A percentile compares a stretch with the other conserved stretches of the same genome.
phyloP scores from a whole-genome alignment of 805 yeast species.

The Candida pseudofarinosa region DNA sequence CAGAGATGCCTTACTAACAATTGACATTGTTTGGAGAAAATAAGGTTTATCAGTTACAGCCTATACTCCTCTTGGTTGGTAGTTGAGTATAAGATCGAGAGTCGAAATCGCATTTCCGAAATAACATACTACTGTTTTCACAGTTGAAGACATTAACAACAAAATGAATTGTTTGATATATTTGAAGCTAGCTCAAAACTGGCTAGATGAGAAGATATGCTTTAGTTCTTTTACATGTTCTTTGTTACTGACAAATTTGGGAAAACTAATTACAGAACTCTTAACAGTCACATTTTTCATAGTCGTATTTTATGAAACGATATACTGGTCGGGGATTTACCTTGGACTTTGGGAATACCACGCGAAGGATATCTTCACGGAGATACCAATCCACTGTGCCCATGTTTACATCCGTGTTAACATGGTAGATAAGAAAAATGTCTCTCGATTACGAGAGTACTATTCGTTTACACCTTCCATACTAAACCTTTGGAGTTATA shows the following conservation, averaged over 20 bases:
- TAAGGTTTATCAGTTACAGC: too few relatives aligned
- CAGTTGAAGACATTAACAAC: too few relatives aligned
- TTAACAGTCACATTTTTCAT: slow-evolving; percentile 20
- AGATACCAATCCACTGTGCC: slow-evolving; percentile 76
- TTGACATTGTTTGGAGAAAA: too few relatives aligned
- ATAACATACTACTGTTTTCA: too few relatives aligned
- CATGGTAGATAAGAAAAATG: slow-evolving; percentile 19
- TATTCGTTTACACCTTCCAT: slow-evolving; percentile 24
- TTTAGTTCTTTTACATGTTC: slow-evolving; percentile 18
- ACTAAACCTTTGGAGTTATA: slow-evolving; percentile 22
- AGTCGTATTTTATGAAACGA: slow-evolving; percentile 34
- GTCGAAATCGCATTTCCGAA: too few relatives aligned
- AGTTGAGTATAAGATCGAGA: too few relatives aligned
- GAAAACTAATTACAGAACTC: slow-evolving; percentile 26
- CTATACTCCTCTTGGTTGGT: too few relatives aligned
- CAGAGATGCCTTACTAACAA: too few relatives aligned
- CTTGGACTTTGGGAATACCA: slow-evolving; percentile 45
- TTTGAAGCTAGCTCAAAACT: background rate
- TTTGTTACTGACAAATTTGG: slow-evolving; percentile 20
- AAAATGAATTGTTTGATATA: background rate
- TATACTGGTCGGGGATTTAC: slow-evolving; percentile 42
- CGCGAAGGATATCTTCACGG: slow-evolving; percentile 61
- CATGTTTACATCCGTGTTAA: slow-evolving; percentile 59
- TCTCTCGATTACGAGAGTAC: slow-evolving; percentile 20
- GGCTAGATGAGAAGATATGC: slow-evolving; percentile 2